Percentiles rank a stretch among this genome's conserved stretches.
Evolutionary conservation across 257 asterid species (phyloP).

Genomic region (Solanum appendiculatum): DNA sequence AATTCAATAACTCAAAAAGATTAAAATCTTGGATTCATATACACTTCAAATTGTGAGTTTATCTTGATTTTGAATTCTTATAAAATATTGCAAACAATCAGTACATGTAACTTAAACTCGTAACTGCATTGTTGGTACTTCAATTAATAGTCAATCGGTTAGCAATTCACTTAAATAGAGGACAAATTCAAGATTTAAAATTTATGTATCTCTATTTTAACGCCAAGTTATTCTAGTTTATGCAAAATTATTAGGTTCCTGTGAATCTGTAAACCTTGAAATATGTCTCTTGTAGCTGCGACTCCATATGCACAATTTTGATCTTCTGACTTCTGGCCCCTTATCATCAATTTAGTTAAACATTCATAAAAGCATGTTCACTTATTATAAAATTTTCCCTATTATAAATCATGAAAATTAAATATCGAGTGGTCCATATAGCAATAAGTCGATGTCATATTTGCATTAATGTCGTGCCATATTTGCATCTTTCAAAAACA

Average conservation of each 20-base stretch:
- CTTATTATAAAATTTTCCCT: background rate
- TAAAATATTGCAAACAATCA: background rate
- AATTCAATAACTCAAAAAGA: background rate
- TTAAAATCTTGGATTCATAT: background rate
- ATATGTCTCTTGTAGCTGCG: background rate
- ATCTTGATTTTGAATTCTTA: too few relatives aligned
- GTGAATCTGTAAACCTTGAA: background rate
- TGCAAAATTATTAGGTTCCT: background rate
- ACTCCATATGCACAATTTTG: background rate
- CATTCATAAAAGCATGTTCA: background rate
- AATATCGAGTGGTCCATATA: background rate
- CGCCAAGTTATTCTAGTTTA: background rate
- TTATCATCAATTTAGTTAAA: background rate
- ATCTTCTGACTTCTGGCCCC: background rate
- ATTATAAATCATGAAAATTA: background rate
- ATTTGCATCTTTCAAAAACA: background rate
- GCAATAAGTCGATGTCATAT: background rate
- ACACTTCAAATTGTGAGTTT: background rate
- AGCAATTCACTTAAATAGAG: background rate
- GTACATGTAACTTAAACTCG: background rate
- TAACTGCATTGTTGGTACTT: background rate
- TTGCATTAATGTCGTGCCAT: background rate
- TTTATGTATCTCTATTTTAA: background rate
- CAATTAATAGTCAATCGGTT: background rate
- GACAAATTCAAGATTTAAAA: background rate